Base-by-base conservation (phyloP, 2,329 filamentous ascomycete species). In the Aspergillus sp. region DNA sequence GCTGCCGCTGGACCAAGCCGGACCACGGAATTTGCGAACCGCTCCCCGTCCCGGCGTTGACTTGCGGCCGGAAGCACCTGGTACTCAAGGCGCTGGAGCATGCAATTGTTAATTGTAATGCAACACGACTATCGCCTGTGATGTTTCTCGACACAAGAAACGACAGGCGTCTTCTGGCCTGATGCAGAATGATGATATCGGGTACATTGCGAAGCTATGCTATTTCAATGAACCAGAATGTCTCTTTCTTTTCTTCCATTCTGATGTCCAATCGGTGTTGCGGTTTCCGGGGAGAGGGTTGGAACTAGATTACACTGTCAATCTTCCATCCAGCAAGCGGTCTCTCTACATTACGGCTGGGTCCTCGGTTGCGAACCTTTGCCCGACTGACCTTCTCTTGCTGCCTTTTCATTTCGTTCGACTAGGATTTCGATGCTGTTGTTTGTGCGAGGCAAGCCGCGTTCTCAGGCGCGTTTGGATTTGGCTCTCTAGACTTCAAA, bases 1-100 rank as follows among this genome's bases (percentile, higher is more conserved):
- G 74, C 79, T 98, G 56, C 93, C 93, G 27, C 84, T 97, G 59
- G 93, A 98, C 66, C 93, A 97, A 72, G 90, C 84, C 44, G 91
- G 90, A n/a, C 89, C 91, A 54, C 83, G 91, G 67, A 90, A 90
- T 68, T 78, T 90, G 65, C 80, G 90, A 60, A 72, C 80, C 49
- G 80, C 78, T 55, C 76, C 79, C 55, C 74, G 80, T 56, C 75
- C 78, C 49, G 84, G 84, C 46, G 84, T 88, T 33, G 83, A 87
- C 66, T 71, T 88, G 54, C 77, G 83, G 58, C 79, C 79, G 32
- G 78, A 84, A 63, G 73, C 81, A 47, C 75, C 81, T 55, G 74
- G 73, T 48, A 82, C 82, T 48, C 78, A 83, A 64, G 75, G 75
- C 46, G 76, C 76, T 17, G 77, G 74, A 50, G 74, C 76, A 42